phyloP scores from a whole-genome alignment of 176 grass and related monocot genomes.

The Thalia dealbata region DNA sequence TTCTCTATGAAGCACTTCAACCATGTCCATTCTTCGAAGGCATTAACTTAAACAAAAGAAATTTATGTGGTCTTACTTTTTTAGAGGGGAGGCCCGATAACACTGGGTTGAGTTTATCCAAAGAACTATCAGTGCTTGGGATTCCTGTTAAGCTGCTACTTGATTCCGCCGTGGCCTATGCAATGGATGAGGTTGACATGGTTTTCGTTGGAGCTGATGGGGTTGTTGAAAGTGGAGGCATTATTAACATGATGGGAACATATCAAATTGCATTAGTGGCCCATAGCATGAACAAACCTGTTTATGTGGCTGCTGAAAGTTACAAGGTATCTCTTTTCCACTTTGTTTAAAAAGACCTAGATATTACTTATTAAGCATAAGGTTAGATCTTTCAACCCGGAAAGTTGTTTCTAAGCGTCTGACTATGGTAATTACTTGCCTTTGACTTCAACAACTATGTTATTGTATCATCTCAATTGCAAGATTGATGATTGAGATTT shows the following conservation, averaged over 20 bases:
- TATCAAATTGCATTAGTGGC: constrained; percentile 96
- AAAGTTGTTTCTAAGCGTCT: no score
- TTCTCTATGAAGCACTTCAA: background rate
- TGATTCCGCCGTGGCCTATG: constrained; percentile 93
- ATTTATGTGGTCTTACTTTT: constrained; percentile 20
- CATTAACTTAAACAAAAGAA: background rate
- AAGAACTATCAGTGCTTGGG: constrained; percentile 73
- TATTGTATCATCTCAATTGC: background rate
- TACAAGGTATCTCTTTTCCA: constrained; percentile 56
- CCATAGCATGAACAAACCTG: constrained; percentile 87
- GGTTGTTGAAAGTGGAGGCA: constrained; percentile 92
- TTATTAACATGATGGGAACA: constrained; percentile 99
- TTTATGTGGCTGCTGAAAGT: constrained; percentile 97
- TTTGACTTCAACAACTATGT: no score
- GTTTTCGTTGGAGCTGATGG: constrained; percentile 95
- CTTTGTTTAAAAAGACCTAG: background rate
- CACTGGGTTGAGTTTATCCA: constrained; percentile 75
- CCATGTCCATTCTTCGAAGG: constrained; percentile 5
- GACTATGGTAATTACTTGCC: no score
- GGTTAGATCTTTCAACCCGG: no score
- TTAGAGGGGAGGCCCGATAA: constrained; percentile 91
- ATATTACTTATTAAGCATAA: no score
- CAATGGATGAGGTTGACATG: constrained; percentile 92
- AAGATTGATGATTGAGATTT: background rate
- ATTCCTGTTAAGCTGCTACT: constrained; percentile 88